Evolutionary conservation across 768 basidiomycete species (phyloP), one percentile per base, ranked within the genome.

Genomic region (Psilocybe cyanescens): DNA sequence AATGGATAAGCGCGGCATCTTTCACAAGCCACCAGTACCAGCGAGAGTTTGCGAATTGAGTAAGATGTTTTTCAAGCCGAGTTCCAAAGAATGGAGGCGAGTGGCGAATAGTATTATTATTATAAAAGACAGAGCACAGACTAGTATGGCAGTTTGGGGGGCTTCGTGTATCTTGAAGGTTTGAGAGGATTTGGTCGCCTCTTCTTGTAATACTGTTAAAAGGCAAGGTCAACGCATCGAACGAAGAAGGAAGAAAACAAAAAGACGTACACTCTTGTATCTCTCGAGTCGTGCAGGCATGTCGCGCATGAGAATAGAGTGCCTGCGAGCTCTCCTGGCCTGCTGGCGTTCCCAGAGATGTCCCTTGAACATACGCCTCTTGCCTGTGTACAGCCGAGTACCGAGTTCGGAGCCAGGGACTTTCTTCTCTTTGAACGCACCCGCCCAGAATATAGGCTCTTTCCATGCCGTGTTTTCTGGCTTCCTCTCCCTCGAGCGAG

Each of bases 311-410:
- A 91, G 76, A 53, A 87, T 80, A 58, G 75, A 75, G 64, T 78
- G 84, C 69, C 80, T 83, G 68, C 74, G 75, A 58, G 76, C 72
- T 65, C 78, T 78, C 69, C 79, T 78, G 59, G 77, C 79, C 65
- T 78, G 79, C 65, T 76, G 70, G 37, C 90, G 83, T 76, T 94
- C 89, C 89, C 90, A 93, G 67, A 84, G 90, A 80, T 94, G 92
- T n/a, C 92, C 92, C 81, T 94, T 95, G 86, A 95, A 94, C 92
- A 94, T 94, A 63, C 83, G 79, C 81, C 86, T 90, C 83, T 84
- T 90, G 60, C 81, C 86, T 8, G 88, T 85, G 65, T 94, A 95
- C 66, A 94, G 74, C 57, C 84, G 81, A 64, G 83, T 82, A 37
- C 89, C 89, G 67, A 80, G 68, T 60, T 87, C 79, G 54, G 83